phyloP scores from a whole-genome alignment of 2,329 filamentous ascomycete genomes.

The Fonsecaea multimorphosa region DNA sequence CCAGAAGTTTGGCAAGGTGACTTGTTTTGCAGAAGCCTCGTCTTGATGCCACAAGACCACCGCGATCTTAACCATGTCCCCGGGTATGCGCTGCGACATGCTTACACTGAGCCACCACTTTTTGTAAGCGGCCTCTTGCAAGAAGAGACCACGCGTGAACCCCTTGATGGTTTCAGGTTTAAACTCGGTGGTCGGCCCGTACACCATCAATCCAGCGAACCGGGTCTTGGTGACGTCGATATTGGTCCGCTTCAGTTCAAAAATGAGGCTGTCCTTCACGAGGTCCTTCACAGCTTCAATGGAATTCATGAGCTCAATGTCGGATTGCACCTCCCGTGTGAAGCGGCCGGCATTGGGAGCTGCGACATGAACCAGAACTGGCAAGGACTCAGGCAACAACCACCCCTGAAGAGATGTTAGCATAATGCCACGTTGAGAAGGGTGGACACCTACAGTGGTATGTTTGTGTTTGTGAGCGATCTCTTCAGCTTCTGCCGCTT shows the following conservation, averaged over 20 bases:
- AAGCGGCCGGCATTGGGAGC: constrained; percentile 16
- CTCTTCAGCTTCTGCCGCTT: constrained; percentile 5
- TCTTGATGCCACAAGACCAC: constrained; percentile 23
- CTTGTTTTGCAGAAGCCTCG: constrained; percentile 18
- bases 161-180: constrained; percentile 9
- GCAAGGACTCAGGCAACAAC: constrained; percentile 17
- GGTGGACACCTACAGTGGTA: background rate
- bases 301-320: constrained; percentile 22
- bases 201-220: constrained; percentile 25
- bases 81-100: constrained; percentile 6
- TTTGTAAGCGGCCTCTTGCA: constrained; percentile 26
- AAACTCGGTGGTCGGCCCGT: constrained; percentile 21
- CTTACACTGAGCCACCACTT: constrained; percentile 26
- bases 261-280: constrained; percentile 14
- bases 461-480: constrained; percentile 6
- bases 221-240: constrained; percentile 4
- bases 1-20: constrained; percentile 24
- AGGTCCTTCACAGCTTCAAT: constrained; percentile 27
- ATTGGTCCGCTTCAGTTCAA: constrained; percentile 13
- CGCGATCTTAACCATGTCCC: constrained; percentile 26
- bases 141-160: constrained; percentile 24
- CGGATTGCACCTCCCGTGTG: constrained; percentile 24
- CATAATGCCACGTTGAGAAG: background rate
- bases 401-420: constrained; percentile 1
- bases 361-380: constrained; percentile 21